Conservation (phyloP, 2,329 filamentous ascomycete genomes). For the Xylaria sp. region DNA sequence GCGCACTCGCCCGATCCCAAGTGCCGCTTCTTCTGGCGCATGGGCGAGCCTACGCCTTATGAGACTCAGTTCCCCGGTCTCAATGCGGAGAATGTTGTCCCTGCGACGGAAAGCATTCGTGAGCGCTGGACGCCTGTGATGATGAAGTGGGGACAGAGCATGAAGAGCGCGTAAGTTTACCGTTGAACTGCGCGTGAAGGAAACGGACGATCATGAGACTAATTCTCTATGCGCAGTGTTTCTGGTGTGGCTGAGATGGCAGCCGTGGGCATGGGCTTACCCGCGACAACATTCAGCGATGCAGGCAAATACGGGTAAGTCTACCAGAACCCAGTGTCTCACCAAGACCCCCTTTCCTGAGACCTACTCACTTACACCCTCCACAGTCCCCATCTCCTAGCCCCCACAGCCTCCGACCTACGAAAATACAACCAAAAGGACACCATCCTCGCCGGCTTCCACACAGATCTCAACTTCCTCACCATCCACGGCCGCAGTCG, state of each 20-base stretch:
- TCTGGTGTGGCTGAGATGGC: slow-evolving; percentile 54
- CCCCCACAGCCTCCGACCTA: slow-evolving; percentile 56
- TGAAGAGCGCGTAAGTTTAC: slow-evolving; percentile 52
- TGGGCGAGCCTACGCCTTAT: slow-evolving; percentile 50
- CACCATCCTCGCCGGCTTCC: slow-evolving; percentile 59
- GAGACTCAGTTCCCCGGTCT: slow-evolving; percentile 50
- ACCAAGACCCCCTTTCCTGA: not conserved
- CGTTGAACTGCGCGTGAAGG: not conserved
- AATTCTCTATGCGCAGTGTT: slow-evolving; percentile 31
- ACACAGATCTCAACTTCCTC: slow-evolving; percentile 60
- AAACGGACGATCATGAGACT: not conserved
- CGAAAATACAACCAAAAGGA: slow-evolving; percentile 46
- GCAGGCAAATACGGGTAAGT: slow-evolving; percentile 51
- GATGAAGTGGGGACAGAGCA: slow-evolving; percentile 53
- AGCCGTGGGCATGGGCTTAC: slow-evolving; percentile 51
- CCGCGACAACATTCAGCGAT: slow-evolving; percentile 47
- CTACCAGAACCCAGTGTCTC: too few relatives aligned
- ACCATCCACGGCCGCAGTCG: slow-evolving; percentile 59
- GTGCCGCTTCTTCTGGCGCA: slow-evolving; percentile 59
- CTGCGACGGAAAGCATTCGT: slow-evolving; percentile 43
- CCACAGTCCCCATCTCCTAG: slow-evolving; percentile 54
- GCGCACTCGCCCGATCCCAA: slow-evolving; percentile 55
- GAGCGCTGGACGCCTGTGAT: slow-evolving; percentile 50
- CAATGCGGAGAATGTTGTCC: slow-evolving; percentile 51
- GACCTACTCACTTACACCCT: not conserved